Conservation (phyloP, 1,139 yeast species). For the Geotrichum armillariae region DNA sequence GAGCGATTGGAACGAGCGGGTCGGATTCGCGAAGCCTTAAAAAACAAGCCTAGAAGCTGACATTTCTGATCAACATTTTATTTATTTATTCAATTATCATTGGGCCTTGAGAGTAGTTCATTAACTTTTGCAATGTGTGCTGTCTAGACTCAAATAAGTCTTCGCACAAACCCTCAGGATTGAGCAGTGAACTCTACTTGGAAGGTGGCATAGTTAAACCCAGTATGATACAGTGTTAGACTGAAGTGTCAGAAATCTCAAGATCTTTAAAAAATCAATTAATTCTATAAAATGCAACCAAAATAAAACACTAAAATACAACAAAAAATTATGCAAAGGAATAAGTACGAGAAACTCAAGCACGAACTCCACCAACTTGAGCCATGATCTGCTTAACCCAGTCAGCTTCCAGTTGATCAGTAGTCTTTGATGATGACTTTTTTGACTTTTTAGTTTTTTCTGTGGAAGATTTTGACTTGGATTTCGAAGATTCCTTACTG, state of each 20-base stretch:
- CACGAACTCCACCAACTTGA: conserved; percentile 4
- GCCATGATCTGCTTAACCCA: conserved; percentile 22
- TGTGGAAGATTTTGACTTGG: conserved; percentile 6
- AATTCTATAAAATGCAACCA: conserved; percentile 8
- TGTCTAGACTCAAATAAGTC: too few species aligned
- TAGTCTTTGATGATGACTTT: not conserved
- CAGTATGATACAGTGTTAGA: too few species aligned
- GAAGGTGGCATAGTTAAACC: too few species aligned
- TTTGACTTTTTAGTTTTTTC: conserved; percentile 3
- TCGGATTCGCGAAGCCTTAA: not conserved
- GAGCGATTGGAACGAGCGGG: not conserved
- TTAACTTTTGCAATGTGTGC: too few species aligned
- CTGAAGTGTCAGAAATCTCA: not conserved
- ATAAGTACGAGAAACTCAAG: not conserved
- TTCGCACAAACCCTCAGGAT: too few species aligned
- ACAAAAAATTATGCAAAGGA: conserved; percentile 2
- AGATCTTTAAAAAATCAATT: not conserved
- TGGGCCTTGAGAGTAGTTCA: too few species aligned
- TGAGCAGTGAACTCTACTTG: too few species aligned
- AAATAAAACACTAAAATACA: not conserved
- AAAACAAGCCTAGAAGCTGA: not conserved
- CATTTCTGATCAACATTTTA: not conserved
- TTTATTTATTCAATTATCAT: not conserved
- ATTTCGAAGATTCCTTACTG: conserved; percentile 7
- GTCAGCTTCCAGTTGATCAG: conserved; percentile 11